Conservation (phyloP, 2,329 filamentous ascomycete species). For the Talaromyces piceae region DNA sequence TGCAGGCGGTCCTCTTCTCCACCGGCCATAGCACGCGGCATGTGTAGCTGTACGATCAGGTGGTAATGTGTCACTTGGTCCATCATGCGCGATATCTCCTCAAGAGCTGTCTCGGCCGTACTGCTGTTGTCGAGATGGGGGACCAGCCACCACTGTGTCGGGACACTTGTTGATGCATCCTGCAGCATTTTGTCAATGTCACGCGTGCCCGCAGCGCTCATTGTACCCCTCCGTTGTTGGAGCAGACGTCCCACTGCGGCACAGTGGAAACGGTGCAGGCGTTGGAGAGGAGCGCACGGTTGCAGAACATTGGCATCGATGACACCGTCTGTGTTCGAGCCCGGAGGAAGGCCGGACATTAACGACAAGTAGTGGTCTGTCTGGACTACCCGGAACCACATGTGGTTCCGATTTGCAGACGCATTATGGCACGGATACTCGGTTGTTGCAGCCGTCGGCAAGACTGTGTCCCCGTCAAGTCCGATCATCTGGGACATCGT, state of each 20-base stretch:
- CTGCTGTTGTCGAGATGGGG: background rate
- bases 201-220: background rate
- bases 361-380: constrained; percentile 34
- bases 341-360: constrained; percentile 35
- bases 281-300: constrained; percentile 26
- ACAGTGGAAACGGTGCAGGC: constrained; percentile 41
- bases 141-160: constrained; percentile 1
- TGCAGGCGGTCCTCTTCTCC: background rate
- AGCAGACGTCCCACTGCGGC: constrained; percentile 41
- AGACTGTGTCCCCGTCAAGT: constrained; percentile 27
- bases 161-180: background rate
- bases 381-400: constrained; percentile 35
- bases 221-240: constrained; percentile 35
- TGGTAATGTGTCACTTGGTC: constrained; percentile 1
- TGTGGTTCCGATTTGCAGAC: constrained; percentile 13
- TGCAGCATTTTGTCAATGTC: background rate
- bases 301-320: constrained; percentile 43
- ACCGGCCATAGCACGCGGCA: background rate
- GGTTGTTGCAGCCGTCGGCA: background rate
- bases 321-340: constrained; percentile 25
- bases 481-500: constrained; percentile 37
- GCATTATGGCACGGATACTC: background rate
- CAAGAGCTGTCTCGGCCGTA: background rate
- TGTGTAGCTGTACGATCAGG: constrained; percentile 4
- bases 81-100: background rate